Base-by-base conservation (phyloP, 176 grass and related monocot species). In the Puccinellia tenuiflora region DNA sequence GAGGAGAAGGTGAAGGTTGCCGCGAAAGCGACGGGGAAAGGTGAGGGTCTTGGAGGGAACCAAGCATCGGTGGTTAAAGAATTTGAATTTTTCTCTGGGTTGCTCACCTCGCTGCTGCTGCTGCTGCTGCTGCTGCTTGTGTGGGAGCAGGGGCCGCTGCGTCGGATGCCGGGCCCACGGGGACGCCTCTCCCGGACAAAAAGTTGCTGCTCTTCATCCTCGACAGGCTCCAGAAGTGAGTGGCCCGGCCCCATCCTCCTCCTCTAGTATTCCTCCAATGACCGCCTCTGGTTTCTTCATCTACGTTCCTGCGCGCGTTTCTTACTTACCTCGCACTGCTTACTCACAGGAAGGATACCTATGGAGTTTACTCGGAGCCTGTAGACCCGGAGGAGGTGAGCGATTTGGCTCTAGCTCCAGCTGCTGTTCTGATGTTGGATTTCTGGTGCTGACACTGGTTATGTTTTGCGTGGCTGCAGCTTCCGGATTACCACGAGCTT, bases 141-240 rank as follows among this genome's bases (percentile, higher is more conserved):
- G 84, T 92, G 82, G 79, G 72, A 83, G 81, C 80, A 92, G 90
- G 66, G 79, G 83, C 42, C 48, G 89, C 84, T 84, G 75, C 79
- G 69, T 80, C 69, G 80, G 83, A 74, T 92, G 84, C 48, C 43
- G 90, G 83, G 79, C 83, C 86, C 83, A 86, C 83, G 50, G 89
- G 85, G 42, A 92, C 87, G 38, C 63, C 84, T 73, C 87, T 92
- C 62, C 87, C 87, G 73, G 87, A 92, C 80, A 92, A 89, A 89
- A 92, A 89, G 73, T 85, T 87, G 84, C 85, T 90, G 15, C 87
- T 84, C 83, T 89, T 87, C 91, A 92, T 92, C 54, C 84, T 92
- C 56, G 87, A 92, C 60, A 84, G 87, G 84, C 91, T 92, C 80
- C 87, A 92, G 91, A 89, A 92, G 90, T 89, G 84, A 86, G 87